A percentile compares a stretch with the other conserved stretches of the same genome.
Evolutionary conservation across 148 eudicot species (phyloP).

Genomic region (Chenopodium formosanum): DNA sequence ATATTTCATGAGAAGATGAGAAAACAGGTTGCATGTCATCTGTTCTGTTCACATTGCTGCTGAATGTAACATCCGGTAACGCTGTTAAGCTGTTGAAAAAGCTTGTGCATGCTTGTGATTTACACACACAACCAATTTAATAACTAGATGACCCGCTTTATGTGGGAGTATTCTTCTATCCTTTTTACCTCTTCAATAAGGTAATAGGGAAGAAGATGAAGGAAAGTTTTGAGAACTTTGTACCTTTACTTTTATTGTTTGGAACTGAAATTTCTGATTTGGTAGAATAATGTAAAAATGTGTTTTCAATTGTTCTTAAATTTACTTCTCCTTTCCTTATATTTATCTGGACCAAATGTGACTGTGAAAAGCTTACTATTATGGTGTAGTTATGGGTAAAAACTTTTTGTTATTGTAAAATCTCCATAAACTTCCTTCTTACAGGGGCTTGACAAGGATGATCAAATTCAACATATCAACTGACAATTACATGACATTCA

Average conservation of each 20-base stretch:
- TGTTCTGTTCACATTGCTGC: neutral
- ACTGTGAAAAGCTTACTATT: neutral
- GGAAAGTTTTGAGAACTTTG: neutral
- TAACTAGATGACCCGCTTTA: neutral
- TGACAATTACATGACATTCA: conserved; percentile 2
- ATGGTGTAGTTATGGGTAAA: neutral
- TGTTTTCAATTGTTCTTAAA: neutral
- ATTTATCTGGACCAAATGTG: neutral
- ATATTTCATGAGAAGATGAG: neutral
- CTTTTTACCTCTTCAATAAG: neutral
- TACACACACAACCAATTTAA: neutral
- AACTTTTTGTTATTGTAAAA: neutral
- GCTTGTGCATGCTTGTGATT: neutral
- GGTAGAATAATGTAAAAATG: neutral
- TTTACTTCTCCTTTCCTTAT: neutral
- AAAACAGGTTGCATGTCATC: neutral
- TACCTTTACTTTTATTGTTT: neutral
- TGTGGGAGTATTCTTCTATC: neutral
- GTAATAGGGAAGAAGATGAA: neutral
- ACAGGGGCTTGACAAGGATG: neutral
- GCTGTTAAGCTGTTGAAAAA: neutral
- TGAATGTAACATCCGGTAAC: neutral
- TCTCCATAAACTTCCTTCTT: neutral
- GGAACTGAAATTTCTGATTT: neutral
- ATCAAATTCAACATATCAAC: neutral